phyloP scores from a whole-genome alignment of 75 land plant genomes.

The Pinus tabuliformis region DNA sequence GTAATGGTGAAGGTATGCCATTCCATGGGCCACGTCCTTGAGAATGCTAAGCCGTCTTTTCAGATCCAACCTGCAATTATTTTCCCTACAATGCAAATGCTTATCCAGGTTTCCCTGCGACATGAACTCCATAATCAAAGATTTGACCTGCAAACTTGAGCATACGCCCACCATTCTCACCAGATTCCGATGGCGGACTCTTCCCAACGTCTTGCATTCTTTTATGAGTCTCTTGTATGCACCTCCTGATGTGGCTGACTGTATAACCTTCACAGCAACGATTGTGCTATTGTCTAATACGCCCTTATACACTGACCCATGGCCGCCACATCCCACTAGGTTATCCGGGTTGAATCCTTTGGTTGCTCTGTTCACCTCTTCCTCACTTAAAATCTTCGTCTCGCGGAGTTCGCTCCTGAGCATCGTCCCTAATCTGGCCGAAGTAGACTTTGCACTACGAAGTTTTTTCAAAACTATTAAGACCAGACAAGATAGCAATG shows the following conservation, averaged over 20 bases:
- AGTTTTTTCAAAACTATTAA: no score
- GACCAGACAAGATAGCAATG: no score
- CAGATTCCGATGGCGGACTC: no score
- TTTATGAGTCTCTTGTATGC: background rate
- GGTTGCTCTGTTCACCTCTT: background rate
- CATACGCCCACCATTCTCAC: conserved; percentile 30
- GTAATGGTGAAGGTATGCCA: background rate
- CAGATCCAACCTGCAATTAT: background rate
- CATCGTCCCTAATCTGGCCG: background rate
- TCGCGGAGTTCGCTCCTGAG: background rate
- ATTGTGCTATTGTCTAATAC: background rate
- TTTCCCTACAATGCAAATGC: conserved; percentile 6
- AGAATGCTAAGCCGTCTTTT: background rate
- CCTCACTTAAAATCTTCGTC: background rate
- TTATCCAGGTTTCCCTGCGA: conserved; percentile 42
- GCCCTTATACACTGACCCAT: background rate
- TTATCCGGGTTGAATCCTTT: conserved; percentile 19
- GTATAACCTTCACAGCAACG: background rate
- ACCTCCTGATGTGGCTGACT: background rate
- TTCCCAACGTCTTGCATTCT: no score
- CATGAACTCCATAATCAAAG: conserved; percentile 47
- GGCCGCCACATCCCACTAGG: background rate
- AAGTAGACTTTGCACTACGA: no score
- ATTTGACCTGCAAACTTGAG: conserved; percentile 21
- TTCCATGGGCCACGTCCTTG: background rate